phyloP scores from a whole-genome alignment of 331 rosid species.

The Spiraea crenata region DNA sequence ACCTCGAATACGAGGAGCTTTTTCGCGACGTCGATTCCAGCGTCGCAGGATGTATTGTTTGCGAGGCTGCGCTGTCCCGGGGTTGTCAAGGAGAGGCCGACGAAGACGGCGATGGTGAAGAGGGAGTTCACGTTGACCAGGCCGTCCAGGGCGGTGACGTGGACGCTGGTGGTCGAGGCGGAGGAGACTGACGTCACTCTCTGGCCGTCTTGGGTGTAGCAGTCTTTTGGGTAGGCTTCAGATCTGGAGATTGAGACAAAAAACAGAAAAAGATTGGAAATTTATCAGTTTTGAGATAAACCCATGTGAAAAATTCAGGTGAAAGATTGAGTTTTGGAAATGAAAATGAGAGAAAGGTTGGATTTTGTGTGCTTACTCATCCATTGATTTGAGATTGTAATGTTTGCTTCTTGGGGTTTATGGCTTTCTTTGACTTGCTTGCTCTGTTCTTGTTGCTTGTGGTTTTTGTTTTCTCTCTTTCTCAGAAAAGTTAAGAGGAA shows the following conservation, averaged over 20 bases:
- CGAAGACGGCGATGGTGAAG: slow-evolving; percentile 86
- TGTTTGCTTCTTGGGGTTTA: slow-evolving; percentile 8
- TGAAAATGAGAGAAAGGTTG: neutral
- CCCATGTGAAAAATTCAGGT: too few relatives aligned
- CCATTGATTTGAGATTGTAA: slow-evolving; percentile 15
- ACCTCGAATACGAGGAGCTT: slow-evolving; percentile 80
- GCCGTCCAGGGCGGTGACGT: slow-evolving; percentile 86
- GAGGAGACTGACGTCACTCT: slow-evolving; percentile 25
- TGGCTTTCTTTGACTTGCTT: neutral
- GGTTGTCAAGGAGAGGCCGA: slow-evolving; percentile 70
- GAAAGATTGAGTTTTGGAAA: neutral
- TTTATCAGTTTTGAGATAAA: neutral
- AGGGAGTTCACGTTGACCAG: slow-evolving; percentile 83
- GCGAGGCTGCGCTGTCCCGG: slow-evolving; percentile 63
- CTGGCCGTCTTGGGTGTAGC: slow-evolving; percentile 20
- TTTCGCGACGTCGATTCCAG: slow-evolving; percentile 56
- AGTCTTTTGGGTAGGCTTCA: slow-evolving; percentile 48
- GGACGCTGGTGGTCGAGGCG: slow-evolving; percentile 61
- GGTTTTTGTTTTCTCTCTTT: neutral
- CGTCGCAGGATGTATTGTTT: slow-evolving; percentile 55
- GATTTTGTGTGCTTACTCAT: slow-evolving; percentile 12
- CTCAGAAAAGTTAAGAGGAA: neutral
- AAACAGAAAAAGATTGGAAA: neutral
- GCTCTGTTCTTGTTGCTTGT: neutral
- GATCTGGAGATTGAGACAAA: slow-evolving; percentile 40